phyloP scores from a whole-genome alignment of 2,329 filamentous ascomycete species.

The Geosmithia putterillii region DNA sequence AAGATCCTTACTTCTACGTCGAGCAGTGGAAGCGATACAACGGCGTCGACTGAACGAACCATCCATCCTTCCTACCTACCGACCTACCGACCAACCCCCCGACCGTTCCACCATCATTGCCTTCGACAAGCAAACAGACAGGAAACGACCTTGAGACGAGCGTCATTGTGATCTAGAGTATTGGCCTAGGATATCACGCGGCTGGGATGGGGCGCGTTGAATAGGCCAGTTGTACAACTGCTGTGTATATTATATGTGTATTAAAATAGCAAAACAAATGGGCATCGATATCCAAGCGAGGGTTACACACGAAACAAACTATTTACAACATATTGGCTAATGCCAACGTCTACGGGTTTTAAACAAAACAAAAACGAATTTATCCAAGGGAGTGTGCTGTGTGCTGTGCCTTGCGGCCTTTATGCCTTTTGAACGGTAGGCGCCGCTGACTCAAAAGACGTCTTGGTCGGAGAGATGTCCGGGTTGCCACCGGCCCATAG shows the following conservation, averaged over 20 bases:
- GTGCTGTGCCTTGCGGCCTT: neutral
- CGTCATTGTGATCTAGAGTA: neutral
- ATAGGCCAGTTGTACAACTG: neutral
- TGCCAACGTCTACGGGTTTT: neutral
- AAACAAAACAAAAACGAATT: neutral
- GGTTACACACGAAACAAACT: neutral
- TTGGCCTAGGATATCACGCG: too few species aligned
- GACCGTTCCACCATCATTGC: neutral
- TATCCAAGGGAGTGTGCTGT: neutral
- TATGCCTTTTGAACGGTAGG: neutral
- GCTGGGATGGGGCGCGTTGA: too few species aligned
- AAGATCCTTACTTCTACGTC: constrained; percentile 50
- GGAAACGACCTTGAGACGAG: neutral
- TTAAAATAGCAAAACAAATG: neutral
- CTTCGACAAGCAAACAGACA: neutral
- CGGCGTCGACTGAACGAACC: constrained; percentile 36
- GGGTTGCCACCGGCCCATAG: neutral
- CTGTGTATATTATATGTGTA: neutral
- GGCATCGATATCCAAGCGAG: constrained; percentile 1
- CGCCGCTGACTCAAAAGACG: too few species aligned
- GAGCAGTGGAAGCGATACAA: constrained; percentile 58
- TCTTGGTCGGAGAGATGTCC: neutral
- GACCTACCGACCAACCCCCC: neutral
- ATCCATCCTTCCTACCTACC: neutral
- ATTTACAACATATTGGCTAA: constrained; percentile 1